Percentiles rank a stretch among this genome's conserved stretches.
Evolutionary conservation across 228 moss, liverwort and hornwort species (phyloP).

Genomic region (Sphagnum fallax): DNA sequence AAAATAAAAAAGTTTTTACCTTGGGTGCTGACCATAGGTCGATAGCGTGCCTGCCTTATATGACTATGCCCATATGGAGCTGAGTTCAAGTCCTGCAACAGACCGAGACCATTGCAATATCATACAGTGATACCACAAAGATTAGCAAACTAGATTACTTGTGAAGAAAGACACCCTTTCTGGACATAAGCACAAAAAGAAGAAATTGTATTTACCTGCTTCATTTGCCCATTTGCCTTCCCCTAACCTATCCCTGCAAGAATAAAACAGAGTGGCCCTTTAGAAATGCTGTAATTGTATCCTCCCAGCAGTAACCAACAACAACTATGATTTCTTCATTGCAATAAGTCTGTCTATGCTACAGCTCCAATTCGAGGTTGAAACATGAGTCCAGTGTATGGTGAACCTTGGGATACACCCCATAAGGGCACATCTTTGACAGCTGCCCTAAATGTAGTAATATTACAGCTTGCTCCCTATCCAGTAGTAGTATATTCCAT

Average conservation of each 20-base stretch:
- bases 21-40: too few species aligned
- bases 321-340: too few species aligned
- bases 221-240: conserved; percentile 32
- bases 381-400: too few species aligned
- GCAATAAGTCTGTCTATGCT: too few species aligned
- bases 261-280: not conserved
- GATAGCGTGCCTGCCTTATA: conserved; percentile 44
- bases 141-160: not conserved
- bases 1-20: too few species aligned
- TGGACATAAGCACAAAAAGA: not conserved
- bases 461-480: too few species aligned
- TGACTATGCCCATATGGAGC: conserved; percentile 33
- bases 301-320: not conserved
- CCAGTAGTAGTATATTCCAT: too few species aligned
- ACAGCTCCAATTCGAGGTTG: too few species aligned
- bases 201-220: conserved; percentile 18
- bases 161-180: not conserved
- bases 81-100: conserved; percentile 39
- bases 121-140: not conserved
- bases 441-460: too few species aligned
- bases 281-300: not conserved
- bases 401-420: too few species aligned
- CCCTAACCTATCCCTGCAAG: conserved; percentile 34
- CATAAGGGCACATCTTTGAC: too few species aligned
- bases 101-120: too few species aligned